Evolutionary conservation across 2,329 filamentous ascomycete genomes (phyloP).

Genomic region (Sporothrix brasiliensis): DNA sequence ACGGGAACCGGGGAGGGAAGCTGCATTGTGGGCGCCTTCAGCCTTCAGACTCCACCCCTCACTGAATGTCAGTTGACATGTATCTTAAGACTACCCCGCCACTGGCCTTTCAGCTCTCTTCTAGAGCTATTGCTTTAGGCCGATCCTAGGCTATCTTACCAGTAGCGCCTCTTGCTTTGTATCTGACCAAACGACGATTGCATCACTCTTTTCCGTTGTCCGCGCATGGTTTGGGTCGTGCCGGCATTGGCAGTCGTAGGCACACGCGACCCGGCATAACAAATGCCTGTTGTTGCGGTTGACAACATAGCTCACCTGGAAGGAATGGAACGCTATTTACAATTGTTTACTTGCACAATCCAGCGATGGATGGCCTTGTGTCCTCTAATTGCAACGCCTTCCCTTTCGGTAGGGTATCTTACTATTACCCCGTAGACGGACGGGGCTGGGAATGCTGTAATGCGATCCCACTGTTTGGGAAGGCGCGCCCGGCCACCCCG

Average conservation of each 20-base stretch:
- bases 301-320: not conserved
- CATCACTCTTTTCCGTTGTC: not conserved
- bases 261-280: conserved; percentile 15
- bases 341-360: not conserved
- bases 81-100: not conserved
- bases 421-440: no score
- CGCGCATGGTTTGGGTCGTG: not conserved
- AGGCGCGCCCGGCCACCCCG: conserved; percentile 23
- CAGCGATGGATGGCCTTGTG: no score
- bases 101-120: conserved; percentile 1
- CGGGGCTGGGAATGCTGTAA: not conserved
- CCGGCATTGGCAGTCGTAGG: not conserved
- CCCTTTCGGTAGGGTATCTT: conserved; percentile 6
- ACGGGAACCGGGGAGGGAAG: not conserved
- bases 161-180: not conserved
- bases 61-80: not conserved
- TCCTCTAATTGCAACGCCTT: not conserved
- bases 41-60: conserved; percentile 1
- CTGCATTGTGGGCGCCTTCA: not conserved
- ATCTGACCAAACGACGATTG: not conserved
- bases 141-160: conserved; percentile 14
- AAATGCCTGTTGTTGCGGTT: not conserved
- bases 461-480: conserved; percentile 25
- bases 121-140: conserved; percentile 13
- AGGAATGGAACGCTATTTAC: not conserved